phyloP scores from a whole-genome alignment of 2,329 filamentous ascomycete species.

The Trichoderma atrobrunneum region DNA sequence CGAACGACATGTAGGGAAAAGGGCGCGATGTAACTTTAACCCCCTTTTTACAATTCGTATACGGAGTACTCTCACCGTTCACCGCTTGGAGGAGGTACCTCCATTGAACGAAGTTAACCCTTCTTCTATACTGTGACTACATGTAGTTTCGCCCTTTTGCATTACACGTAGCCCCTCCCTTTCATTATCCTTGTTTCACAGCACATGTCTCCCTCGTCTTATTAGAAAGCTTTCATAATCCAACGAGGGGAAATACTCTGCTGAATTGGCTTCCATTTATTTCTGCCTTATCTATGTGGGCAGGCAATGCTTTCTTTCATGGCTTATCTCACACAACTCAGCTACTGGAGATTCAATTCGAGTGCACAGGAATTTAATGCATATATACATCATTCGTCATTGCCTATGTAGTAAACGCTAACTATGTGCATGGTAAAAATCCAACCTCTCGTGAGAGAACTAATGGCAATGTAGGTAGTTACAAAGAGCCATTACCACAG shows the following conservation, averaged over 20 bases:
- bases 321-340: neutral
- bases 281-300: neutral
- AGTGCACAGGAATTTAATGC: neutral
- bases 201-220: neutral
- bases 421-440: neutral
- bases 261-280: neutral
- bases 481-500: neutral
- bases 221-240: neutral
- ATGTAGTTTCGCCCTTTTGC: neutral
- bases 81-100: neutral
- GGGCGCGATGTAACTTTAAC: neutral
- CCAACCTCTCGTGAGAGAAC: neutral
- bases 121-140: neutral
- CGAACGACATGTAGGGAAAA: neutral
- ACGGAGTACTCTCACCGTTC: neutral
- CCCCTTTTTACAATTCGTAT: neutral
- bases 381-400: slow-evolving; percentile 15
- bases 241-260: neutral
- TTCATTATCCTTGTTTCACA: neutral
- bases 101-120: neutral
- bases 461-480: neutral
- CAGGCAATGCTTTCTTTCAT: no score
- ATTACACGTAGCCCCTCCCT: neutral
- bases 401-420: slow-evolving; percentile 1
- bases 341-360: neutral